Evolutionary conservation across 1,284 basidiomycete genomes (phyloP).

Genomic region (Cystobasidium slooffiae): DNA sequence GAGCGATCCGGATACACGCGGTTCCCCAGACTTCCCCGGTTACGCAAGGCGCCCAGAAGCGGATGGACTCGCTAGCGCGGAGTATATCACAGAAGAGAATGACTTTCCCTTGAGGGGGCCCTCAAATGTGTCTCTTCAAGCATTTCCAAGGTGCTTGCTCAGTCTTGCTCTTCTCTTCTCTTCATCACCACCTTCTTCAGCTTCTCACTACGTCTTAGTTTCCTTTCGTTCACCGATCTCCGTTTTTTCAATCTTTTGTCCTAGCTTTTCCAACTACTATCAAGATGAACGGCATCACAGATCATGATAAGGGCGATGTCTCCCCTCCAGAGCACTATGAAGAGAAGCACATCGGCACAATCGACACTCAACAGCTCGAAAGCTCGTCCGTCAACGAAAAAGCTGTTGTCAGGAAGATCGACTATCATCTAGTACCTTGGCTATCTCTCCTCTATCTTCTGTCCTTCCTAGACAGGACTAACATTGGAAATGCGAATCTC

Average conservation of each 20-base stretch:
- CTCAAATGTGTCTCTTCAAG: background rate
- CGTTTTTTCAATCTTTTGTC: background rate
- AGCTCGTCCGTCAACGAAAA: slow-evolving; percentile 35
- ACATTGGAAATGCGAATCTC: slow-evolving; percentile 53
- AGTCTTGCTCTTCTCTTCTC: background rate
- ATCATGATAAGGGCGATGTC: slow-evolving; percentile 11
- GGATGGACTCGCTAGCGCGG: slow-evolving; percentile 19
- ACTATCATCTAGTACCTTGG: slow-evolving; percentile 53
- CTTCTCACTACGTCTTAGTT: no score
- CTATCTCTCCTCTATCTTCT: slow-evolving; percentile 53
- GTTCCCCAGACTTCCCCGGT: slow-evolving; percentile 3
- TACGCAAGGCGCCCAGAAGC: background rate
- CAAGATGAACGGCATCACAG: background rate
- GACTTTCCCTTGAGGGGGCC: slow-evolving; percentile 4
- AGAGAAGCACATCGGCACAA: slow-evolving; percentile 13
- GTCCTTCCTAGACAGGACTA: slow-evolving; percentile 44
- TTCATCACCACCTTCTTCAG: background rate
- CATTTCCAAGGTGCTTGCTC: no score
- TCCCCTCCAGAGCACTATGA: slow-evolving; percentile 9
- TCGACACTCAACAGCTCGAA: slow-evolving; percentile 16
- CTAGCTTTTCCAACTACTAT: background rate
- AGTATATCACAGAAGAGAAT: background rate
- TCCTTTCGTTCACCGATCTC: background rate
- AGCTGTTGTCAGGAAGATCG: slow-evolving; percentile 45
- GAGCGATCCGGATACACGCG: no score